Evolutionary conservation across 495 filamentous ascomycete genomes (phyloP), one percentile per base, ranked within the genome.

Genomic region (Daldinia childiae): DNA sequence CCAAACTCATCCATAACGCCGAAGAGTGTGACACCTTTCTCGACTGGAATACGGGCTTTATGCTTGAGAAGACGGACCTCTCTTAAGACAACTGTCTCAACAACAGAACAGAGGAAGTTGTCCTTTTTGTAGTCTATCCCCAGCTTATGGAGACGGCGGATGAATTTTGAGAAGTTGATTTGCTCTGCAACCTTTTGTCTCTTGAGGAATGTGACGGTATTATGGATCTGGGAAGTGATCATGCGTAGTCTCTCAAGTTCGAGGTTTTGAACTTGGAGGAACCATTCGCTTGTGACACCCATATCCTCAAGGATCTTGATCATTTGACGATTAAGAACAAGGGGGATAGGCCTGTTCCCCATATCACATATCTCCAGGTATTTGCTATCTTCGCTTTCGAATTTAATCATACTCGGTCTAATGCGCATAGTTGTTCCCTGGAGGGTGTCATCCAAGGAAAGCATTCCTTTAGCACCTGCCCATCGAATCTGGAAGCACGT

Each of bases 301-400:
- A 86, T 83, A 70, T 95, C 93, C 70, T 97, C 93, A 32, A 96
- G 74, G 29, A 95, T 92, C 75, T 96, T 95, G 74, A 97, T 92
- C 38, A 92, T 77, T 56, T 91, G 91, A 1, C 89, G 87, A 74
- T 95, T 94, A 2, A 97, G 85, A 39, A 88, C 85, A 70, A 92
- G 82, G 0, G 89, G 87, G 14, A 94, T 83, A 0, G 90, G 90
- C 45, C 83, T 87, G 24, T 84, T 86, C 2, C 86, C 87, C 41
- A 86, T 81, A 45, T 89, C 90, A 72, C 93, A 95, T 61, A 97
- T 92, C 66, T 94, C 93, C 4, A 96, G 82, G 41, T 88, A 80
- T 5, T 71, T 68, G 39, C 73, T 79, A 21, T 87, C 82, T 0
- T 77, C 71, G 26, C 86, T 87, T n/a, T 81, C 68, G 71, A 95